Evolutionary conservation across 345 rosid species (phyloP).

Genomic region (Acer yangbiense): DNA sequence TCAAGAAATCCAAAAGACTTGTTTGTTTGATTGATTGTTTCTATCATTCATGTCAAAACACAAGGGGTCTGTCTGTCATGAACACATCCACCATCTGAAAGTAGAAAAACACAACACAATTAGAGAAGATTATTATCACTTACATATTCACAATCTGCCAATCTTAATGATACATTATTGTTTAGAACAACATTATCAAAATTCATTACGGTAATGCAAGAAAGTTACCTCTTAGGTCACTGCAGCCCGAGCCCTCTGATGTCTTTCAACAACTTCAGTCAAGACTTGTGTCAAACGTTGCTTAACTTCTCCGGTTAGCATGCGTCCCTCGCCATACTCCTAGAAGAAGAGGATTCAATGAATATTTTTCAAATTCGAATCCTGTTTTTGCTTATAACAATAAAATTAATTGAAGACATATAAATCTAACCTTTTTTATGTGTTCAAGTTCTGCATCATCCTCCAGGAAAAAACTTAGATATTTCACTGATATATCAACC

Average conservation of each 20-base stretch:
- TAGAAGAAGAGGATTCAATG: slow-evolving; percentile 15
- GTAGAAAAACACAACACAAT: background rate
- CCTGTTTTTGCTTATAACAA: too few relatives aligned
- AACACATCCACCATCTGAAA: slow-evolving; percentile 92
- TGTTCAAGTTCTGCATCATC: slow-evolving; percentile 85
- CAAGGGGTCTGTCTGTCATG: slow-evolving; percentile 85
- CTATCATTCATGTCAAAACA: too few relatives aligned
- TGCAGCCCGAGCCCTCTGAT: slow-evolving; percentile 72
- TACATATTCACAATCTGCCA: background rate
- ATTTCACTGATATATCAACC: slow-evolving; percentile 89
- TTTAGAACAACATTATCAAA: background rate
- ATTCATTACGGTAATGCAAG: background rate
- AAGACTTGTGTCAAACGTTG: slow-evolving; percentile 62
- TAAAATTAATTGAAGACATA: background rate
- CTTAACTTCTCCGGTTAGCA: slow-evolving; percentile 87
- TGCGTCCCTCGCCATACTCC: slow-evolving; percentile 87
- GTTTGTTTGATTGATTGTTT: too few relatives aligned
- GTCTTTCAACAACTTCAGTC: slow-evolving; percentile 82
- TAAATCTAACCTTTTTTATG: slow-evolving; percentile 60
- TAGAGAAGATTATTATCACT: background rate
- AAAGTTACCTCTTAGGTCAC: slow-evolving; percentile 76
- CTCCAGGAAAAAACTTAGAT: slow-evolving; percentile 75
- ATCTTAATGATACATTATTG: background rate
- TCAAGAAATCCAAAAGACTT: too few relatives aligned
- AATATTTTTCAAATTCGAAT: background rate